Evolutionary conservation across 768 basidiomycete genomes (phyloP), one percentile per base, ranked within the genome.

Genomic region (Xerocomellus chrysenteron): DNA sequence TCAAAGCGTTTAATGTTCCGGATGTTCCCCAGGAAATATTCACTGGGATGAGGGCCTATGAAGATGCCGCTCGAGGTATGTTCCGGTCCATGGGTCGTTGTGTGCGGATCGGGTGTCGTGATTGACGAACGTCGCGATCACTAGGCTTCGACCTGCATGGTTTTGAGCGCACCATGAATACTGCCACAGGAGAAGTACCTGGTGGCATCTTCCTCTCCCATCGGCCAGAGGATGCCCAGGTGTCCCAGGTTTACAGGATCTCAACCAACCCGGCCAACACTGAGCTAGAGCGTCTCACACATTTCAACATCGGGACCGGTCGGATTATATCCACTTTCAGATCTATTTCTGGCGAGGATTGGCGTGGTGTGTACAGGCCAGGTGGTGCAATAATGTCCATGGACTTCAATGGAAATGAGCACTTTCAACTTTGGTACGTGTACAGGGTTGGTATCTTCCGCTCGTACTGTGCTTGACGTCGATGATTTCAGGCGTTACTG

Each of bases 361-460:
- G 75, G 76, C 67, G 74, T 42, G 75, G 76, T 9, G 56, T 67
- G 28, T 71, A 66, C 61, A 74, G 75, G 37, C 52, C 64, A 26
- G 72, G 74, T 14, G 75, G 75, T 8, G 67, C 73, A 1, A 66
- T 76, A 37, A 68, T 77, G 65, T 58, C 70, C 5, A 76, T 77
- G 75, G 75, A 77, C 50, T 71, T 76, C 28, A 70, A 72, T 32
- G 75, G 75, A 47, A 77, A 71, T 39, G 75, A 77, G 41, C 70
- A 70, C 32, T 76, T 70, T 49, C 77, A 78, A n/a, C 67, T 78
- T 30, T 78, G 76, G 76, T 70, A 55, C 28, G 70, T 61, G 26
- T 26, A 9, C 17, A 16, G 24, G 14, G 21, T 37, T 33, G 26
- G 16, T 21, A n/a, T 13, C 4, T 41, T 28, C 21, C 24, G 21